These are phyloP conservation scores for Neoscytalidium dimidiatum DNA, from an alignment of 2,329 filamentous ascomycete genomes.

Conservation along the genomic window DNA sequence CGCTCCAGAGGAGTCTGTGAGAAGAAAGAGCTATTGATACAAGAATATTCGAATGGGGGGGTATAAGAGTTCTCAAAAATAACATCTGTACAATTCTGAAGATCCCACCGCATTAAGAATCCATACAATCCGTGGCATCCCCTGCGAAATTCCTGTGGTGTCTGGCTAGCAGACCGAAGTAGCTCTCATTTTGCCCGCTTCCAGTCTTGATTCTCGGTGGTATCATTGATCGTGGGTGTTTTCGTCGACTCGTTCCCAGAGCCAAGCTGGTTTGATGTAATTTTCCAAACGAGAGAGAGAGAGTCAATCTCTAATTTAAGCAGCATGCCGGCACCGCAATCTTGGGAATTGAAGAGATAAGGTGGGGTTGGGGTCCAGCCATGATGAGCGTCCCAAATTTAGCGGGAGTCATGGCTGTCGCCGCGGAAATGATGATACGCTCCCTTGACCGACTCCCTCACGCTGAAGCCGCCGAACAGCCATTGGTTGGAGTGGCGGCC, in stretches of 20 bases:
- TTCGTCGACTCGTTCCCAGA: constrained; percentile 19
- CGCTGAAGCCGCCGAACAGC: constrained; percentile 41
- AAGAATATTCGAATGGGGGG: constrained; percentile 15
- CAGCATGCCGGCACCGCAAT: constrained; percentile 17
- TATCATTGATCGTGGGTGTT: constrained; percentile 17
- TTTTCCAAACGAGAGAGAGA: constrained; percentile 6
- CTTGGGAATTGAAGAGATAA: constrained; percentile 6
- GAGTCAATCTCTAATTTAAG: constrained; percentile 16
- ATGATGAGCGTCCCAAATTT: not conserved
- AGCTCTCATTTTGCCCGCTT: not conserved
- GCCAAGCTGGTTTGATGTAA: constrained; percentile 9
- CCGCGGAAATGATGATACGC: constrained; percentile 19
- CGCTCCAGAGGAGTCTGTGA: not conserved
- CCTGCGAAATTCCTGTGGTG: not conserved
- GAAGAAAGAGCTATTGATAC: constrained; percentile 8
- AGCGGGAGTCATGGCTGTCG: constrained; percentile 9
- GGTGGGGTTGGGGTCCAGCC: not conserved
- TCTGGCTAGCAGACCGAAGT: not conserved
- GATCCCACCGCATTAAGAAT: constrained; percentile 11
- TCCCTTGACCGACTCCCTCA: constrained; percentile 37
- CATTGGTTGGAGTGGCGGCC: constrained; percentile 39
- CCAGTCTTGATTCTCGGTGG: not conserved
- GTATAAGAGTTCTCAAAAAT: constrained; percentile 12
- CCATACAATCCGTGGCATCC: constrained; percentile 11
- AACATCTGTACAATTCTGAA: not conserved